Evolutionary conservation across 441 rosid species (phyloP).

Genomic region (Pelargonium myrrhifolium): DNA sequence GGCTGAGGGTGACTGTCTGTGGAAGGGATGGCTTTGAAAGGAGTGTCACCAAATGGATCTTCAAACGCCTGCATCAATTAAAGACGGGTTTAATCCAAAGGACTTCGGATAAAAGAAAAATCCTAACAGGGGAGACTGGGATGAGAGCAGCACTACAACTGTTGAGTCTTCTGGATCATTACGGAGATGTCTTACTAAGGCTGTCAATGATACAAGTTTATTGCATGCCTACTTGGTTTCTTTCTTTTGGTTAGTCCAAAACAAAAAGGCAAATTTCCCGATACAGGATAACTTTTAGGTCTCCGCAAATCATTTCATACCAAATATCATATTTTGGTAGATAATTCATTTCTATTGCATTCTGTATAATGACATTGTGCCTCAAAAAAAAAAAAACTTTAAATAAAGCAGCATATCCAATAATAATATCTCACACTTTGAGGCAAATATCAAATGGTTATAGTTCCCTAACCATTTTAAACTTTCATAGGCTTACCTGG

Average conservation of each 20-base stretch:
- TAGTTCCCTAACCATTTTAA: neutral
- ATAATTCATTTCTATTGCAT: neutral
- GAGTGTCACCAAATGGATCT: slow-evolving; percentile 90
- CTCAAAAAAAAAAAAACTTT: neutral
- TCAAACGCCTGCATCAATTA: slow-evolving; percentile 59
- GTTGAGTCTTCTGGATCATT: neutral
- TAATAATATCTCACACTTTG: neutral
- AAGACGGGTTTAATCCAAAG: neutral
- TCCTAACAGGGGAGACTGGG: neutral
- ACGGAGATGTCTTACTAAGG: neutral
- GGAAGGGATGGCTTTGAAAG: slow-evolving; percentile 73
- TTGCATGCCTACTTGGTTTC: neutral
- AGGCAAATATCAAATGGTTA: neutral
- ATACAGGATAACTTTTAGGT: neutral
- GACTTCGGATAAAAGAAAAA: neutral
- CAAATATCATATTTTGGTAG: neutral
- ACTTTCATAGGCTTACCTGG: slow-evolving; percentile 40
- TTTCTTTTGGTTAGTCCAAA: neutral
- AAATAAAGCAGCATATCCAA: neutral
- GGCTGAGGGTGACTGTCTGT: slow-evolving; percentile 31
- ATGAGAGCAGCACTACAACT: neutral
- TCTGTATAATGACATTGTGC: neutral
- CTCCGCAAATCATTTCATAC: neutral
- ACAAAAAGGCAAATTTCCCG: neutral
- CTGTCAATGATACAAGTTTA: neutral